A percentile compares a stretch with the other conserved stretches of the same genome.
phyloP scores from a whole-genome alignment of 352 stramenopile genomes.

The Phytophthora crassamura region DNA sequence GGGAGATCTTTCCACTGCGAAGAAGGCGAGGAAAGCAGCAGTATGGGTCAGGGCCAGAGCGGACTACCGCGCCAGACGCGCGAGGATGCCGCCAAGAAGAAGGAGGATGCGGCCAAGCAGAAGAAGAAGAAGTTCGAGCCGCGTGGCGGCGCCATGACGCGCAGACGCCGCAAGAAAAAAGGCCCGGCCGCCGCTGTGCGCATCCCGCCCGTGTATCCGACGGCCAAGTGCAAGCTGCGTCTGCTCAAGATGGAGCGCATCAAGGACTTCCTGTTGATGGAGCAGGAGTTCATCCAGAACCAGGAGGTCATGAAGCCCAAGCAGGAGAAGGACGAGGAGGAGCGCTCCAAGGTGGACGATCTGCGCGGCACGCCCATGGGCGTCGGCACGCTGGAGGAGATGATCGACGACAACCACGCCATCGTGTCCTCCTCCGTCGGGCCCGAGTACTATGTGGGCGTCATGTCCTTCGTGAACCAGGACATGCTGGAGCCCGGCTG shows the following conservation, averaged over 20 bases:
- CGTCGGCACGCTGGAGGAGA: slow-evolving; percentile 99
- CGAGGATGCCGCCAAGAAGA: slow-evolving; percentile 89
- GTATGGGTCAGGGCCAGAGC: slow-evolving; percentile 89
- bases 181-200: slow-evolving; percentile 87
- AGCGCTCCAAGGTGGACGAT: slow-evolving; percentile 99
- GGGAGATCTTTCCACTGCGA: slow-evolving; percentile 39
- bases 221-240: slow-evolving; percentile 99
- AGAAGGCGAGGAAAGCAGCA: slow-evolving; percentile 26
- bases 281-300: slow-evolving; percentile 99
- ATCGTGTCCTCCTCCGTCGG: slow-evolving; percentile 99
- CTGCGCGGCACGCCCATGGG: slow-evolving; percentile 98
- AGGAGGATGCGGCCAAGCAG: slow-evolving; percentile 91
- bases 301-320: slow-evolving; percentile 99
- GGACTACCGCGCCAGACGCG: slow-evolving; percentile 80
- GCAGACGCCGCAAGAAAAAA: slow-evolving; percentile 94
- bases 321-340: slow-evolving; percentile 99
- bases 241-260: slow-evolving; percentile 99
- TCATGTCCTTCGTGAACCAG: slow-evolving; percentile 99
- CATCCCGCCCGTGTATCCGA: slow-evolving; percentile 95
- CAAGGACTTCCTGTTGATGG: slow-evolving; percentile 99
- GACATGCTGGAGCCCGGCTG: slow-evolving; percentile 99
- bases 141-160: slow-evolving; percentile 83
- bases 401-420: slow-evolving; percentile 99
- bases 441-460: slow-evolving; percentile 99
- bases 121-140: slow-evolving; percentile 96